Percentiles rank a stretch among this genome's conserved stretches.
Evolutionary conservation across 179 eudicot genomes (phyloP).

Genomic region (Amaranthus tricolor): DNA sequence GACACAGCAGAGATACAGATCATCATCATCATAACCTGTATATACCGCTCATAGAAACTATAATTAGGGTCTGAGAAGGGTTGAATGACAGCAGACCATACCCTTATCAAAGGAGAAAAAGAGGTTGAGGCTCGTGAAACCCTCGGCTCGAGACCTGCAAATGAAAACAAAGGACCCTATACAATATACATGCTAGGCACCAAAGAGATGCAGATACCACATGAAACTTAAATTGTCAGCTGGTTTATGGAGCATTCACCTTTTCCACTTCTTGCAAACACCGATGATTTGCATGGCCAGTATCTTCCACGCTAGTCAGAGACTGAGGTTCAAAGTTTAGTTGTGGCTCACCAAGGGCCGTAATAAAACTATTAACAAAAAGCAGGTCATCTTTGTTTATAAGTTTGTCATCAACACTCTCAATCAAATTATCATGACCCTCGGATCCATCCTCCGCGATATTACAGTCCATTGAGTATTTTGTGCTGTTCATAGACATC

Average conservation of each 20-base stretch:
- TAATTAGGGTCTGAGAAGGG: no score
- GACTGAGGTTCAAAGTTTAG: background rate
- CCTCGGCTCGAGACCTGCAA: no score
- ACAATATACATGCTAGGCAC: background rate
- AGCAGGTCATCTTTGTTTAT: slow-evolving; percentile 1
- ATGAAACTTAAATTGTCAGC: slow-evolving; percentile 10
- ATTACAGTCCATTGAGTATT: background rate
- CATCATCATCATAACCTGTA: no score
- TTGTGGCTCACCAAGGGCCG: slow-evolving; percentile 17
- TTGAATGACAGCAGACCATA: no score
- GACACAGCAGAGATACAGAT: background rate
- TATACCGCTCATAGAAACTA: no score
- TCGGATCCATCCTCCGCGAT: slow-evolving; percentile 14
- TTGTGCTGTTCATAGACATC: background rate
- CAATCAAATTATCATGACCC: slow-evolving; percentile 10
- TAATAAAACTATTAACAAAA: slow-evolving; percentile 1
- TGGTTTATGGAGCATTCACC: slow-evolving; percentile 20
- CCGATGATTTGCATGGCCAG: slow-evolving; percentile 4
- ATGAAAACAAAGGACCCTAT: no score
- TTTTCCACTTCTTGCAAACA: slow-evolving; percentile 19
- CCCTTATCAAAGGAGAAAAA: no score
- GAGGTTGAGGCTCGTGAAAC: no score
- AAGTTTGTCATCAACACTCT: slow-evolving; percentile 8
- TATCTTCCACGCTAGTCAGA: slow-evolving; percentile 9
- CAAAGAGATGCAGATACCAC: background rate